A percentile compares a stretch with the other conserved stretches of the same genome.
These are phyloP conservation scores for Cutaneotrichosporon sp. DNA, from an alignment of 1,284 basidiomycete genomes.

Conservation along the genomic window DNA sequence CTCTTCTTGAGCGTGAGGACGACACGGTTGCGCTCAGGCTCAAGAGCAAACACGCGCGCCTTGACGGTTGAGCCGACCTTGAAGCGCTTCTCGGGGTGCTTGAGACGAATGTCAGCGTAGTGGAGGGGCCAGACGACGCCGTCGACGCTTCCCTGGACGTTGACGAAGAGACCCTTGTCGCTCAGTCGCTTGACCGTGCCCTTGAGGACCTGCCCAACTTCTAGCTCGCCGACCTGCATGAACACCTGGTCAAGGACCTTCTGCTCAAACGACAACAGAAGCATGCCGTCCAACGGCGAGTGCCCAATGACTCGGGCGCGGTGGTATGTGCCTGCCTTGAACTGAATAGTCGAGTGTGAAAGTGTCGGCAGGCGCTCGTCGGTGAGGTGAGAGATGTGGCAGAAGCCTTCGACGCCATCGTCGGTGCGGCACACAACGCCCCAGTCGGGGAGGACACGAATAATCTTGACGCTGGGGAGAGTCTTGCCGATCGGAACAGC, in stretches of 20 bases:
- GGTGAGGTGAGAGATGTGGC: conserved; percentile 92
- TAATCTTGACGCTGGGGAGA: conserved; percentile 67
- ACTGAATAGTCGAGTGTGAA: conserved; percentile 64
- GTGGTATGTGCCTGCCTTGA: conserved; percentile 74
- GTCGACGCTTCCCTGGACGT: conserved; percentile 77
- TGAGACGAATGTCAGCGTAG: conserved; percentile 88
- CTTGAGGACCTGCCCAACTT: conserved; percentile 76
- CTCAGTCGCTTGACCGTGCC: conserved; percentile 78
- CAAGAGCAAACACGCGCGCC: conserved; percentile 76
- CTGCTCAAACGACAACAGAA: conserved; percentile 78
- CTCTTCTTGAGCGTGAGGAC: conserved; percentile 89
- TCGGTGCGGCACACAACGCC: conserved; percentile 68
- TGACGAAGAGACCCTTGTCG: conserved; percentile 74
- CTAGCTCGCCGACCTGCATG: conserved; percentile 76
- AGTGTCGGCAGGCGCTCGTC: conserved; percentile 83
- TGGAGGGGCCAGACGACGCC: conserved; percentile 93
- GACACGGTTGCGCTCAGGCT: conserved; percentile 75
- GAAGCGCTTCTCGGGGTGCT: conserved; percentile 88
- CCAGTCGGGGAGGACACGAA: conserved; percentile 70
- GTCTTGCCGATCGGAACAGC: conserved; percentile 68
- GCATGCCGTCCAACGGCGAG: conserved; percentile 78
- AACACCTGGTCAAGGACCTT: conserved; percentile 82
- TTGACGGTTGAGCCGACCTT: conserved; percentile 78
- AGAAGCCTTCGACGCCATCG: conserved; percentile 67
- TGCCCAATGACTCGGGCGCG: conserved; percentile 84